Conservation (phyloP, 2,329 filamentous ascomycete species). For the Bimuria novae-zelandiae region DNA sequence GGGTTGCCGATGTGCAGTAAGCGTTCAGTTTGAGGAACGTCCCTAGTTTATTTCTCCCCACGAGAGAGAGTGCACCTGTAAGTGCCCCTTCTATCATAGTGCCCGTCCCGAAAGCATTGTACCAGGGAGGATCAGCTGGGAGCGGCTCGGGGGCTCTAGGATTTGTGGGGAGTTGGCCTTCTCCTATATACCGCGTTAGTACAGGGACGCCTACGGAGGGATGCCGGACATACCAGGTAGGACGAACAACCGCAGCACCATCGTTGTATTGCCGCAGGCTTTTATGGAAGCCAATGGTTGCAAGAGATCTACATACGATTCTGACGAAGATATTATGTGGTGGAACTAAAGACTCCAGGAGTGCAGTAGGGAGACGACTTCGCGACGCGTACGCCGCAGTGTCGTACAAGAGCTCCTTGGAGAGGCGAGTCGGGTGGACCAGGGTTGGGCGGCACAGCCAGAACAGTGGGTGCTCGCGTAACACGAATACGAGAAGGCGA, state of each 20-base stretch:
- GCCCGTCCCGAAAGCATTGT: neutral
- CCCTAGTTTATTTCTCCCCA: neutral
- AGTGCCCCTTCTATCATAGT: neutral
- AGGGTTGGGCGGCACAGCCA: neutral
- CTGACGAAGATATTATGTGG: too few relatives aligned
- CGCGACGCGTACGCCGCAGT: neutral
- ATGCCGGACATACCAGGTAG: too few relatives aligned
- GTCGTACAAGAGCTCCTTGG: neutral
- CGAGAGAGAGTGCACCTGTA: neutral
- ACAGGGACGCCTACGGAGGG: too few relatives aligned
- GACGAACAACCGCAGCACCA: too few relatives aligned
- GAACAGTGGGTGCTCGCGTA: neutral
- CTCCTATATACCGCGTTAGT: too few relatives aligned
- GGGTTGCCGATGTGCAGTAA: neutral
- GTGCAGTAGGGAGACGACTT: neutral
- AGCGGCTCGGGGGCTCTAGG: neutral
- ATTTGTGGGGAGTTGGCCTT: too few relatives aligned
- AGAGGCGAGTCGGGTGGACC: neutral
- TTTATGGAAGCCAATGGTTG: too few relatives aligned
- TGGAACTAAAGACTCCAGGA: neutral
- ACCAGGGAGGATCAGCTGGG: neutral
- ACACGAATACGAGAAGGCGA: neutral
- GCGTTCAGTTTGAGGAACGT: neutral
- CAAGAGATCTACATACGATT: too few relatives aligned
- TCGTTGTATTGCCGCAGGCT: too few relatives aligned